phyloP scores from a whole-genome alignment of 176 grass and related monocot species.

The Avena eriantha region DNA sequence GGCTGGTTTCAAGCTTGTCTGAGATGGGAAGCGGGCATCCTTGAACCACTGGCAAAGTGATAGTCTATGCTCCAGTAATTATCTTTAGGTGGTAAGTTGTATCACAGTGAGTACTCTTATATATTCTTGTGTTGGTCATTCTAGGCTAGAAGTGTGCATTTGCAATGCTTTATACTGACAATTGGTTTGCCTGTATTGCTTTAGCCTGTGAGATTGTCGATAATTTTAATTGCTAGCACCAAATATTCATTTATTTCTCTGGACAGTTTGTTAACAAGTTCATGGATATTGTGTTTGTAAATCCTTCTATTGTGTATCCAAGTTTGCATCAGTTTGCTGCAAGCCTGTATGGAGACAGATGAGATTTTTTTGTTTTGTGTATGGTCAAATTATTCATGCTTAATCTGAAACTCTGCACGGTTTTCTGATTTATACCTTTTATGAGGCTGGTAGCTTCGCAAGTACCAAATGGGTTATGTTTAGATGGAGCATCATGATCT shows the following conservation, averaged over 20 bases:
- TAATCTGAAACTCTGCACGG: neutral
- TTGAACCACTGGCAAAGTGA: neutral
- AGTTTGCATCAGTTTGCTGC: neutral
- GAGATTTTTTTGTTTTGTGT: neutral
- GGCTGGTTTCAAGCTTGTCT: slow-evolving; percentile 42
- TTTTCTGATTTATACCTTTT: too few species aligned
- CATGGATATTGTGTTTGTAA: neutral
- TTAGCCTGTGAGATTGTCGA: neutral
- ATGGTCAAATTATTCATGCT: neutral
- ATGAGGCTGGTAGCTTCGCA: too few species aligned
- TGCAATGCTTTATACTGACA: neutral
- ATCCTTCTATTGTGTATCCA: neutral
- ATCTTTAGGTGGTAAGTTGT: slow-evolving; percentile 7
- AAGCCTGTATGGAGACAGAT: neutral
- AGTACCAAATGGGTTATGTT: neutral
- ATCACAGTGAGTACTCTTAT: neutral
- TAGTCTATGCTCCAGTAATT: neutral
- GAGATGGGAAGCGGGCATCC: slow-evolving; percentile 19
- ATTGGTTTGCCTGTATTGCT: neutral
- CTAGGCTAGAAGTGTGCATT: neutral
- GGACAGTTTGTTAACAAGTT: neutral
- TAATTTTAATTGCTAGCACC: neutral
- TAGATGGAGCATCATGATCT: neutral
- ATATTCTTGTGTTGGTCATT: neutral
- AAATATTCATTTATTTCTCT: neutral